Percentiles rank a stretch among this genome's conserved stretches.
phyloP scores from a whole-genome alignment of 1,284 basidiomycete species.

The Trichosporon coremiiforme region DNA sequence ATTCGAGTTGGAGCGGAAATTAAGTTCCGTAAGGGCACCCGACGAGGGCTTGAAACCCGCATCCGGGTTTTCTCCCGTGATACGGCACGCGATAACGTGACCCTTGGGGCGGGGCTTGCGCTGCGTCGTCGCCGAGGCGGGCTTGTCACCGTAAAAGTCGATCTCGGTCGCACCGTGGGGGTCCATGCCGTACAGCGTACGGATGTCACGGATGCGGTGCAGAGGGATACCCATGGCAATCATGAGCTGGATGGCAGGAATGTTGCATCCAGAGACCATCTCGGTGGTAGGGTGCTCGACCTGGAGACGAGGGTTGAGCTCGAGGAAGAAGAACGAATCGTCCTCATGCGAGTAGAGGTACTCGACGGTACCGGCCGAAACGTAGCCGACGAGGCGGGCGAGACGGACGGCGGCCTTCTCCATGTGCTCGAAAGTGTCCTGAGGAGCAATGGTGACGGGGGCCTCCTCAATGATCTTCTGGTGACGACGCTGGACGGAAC shows the following conservation, averaged over 20 bases:
- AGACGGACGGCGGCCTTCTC: conserved; percentile 97
- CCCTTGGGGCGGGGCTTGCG: conserved; percentile 96
- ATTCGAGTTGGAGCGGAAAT: conserved; percentile 98
- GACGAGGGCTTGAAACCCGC: conserved; percentile 99
- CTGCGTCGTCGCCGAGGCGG: conserved; percentile 82
- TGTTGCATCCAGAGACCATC: conserved; percentile 98
- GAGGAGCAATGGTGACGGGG: conserved; percentile 94
- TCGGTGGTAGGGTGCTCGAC: conserved; percentile 99
- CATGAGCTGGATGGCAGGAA: conserved; percentile 96
- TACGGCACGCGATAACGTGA: conserved; percentile 98
- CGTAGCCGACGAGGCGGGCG: conserved; percentile 97
- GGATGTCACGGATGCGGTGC: conserved; percentile 93
- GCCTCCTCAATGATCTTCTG: conserved; percentile 99
- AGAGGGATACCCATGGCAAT: conserved; percentile 98
- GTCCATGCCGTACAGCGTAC: conserved; percentile 91
- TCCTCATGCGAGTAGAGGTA: conserved; percentile 96
- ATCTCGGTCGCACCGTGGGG: conserved; percentile 85
- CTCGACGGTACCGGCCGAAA: conserved; percentile 98
- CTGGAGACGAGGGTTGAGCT: conserved; percentile 98
- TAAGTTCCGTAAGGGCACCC: conserved; percentile 94
- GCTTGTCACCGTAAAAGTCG: conserved; percentile 93
- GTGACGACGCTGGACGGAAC: conserved; percentile 98
- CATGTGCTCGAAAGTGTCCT: conserved; percentile 91
- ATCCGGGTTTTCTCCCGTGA: conserved; percentile 99
- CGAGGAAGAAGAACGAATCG: conserved; percentile 95